Evolutionary conservation across 495 filamentous ascomycete species (phyloP), one percentile per base, ranked within the genome.

Genomic region (Neurospora sublineolata): DNA sequence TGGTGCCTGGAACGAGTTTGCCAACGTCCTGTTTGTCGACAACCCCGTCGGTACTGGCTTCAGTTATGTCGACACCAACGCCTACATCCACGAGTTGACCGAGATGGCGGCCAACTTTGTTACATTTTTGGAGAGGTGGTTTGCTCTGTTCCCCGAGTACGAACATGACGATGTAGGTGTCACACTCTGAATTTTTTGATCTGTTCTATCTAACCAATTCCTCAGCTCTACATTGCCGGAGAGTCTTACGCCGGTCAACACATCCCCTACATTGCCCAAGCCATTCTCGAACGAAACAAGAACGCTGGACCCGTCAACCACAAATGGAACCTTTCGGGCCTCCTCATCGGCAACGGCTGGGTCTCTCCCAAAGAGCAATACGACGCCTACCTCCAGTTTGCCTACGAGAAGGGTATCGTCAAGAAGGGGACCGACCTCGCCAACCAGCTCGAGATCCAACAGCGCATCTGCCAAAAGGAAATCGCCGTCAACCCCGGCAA

Each of bases 231-330:
- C 79, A 82, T 99, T 68, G 90, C 94, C 0, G 95, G 95, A 27
- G 95, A 99, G 82, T 99, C 95, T 2, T 99, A 94, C 77, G 96
- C 95, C 39, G 95, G 95, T 39, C 96, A 98, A 79, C 89, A 98
- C 82, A 99, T 99, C 70, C 95, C 95, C 16, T 97, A 99, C 78
- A 94, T 99, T 72, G 92, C 96, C 10, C 89, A 89, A 72, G 91
- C 90, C 30, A 95, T 99, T 64, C 85, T 97, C 68, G 88, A 92
- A 27, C 92, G 94, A 41, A 98, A 98, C 81, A 86, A 88, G 75
- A 75, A 76, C 5, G 77, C 77, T 8, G 73, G 71, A 16, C 52
- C 52, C 12, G 77, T 76, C 10, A 75, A 77, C n/a, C 75, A 80
- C 23, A 80, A 79, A 18, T 98, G 95, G 96, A 91, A 92, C 36